Base-by-base conservation (phyloP, 306 rosid species). In the Trichosanthes truncata region DNA sequence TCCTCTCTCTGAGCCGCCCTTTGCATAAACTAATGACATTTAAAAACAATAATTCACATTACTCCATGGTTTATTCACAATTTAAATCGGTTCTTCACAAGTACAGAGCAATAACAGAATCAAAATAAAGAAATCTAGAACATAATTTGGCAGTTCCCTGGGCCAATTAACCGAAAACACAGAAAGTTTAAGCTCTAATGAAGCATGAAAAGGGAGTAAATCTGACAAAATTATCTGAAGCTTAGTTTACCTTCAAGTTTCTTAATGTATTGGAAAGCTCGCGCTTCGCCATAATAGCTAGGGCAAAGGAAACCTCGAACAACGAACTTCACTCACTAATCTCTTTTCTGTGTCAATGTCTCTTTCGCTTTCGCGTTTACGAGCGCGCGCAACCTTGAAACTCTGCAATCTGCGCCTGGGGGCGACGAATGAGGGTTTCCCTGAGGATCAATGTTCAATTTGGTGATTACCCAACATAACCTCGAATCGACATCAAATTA, bases 11-110 rank as follows among this genome's bases (percentile, higher is more conserved):
- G 84, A 55, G 90, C 80, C 21, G 93, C 96, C 80, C 93, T 92
- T 89, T 93, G 98, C 98, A 93, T 93, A 82, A 93, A 93, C 98
- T 92, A 41, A 18, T 36, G 14, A 62, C 80, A 60, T 59, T 69
- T 3, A 45, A 7, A 51, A 10, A 23, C 7, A 43, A 45, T 14
- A 71, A 43, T 12, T 36, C 48, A 7, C 35, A 46, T 21, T 14
- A 72, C 41, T 46, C 40, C 59, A 77, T 41, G 41, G 78, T 7
- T 46, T 21, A 43, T 26, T 18, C 38, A 43, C 71, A 45, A 17
- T 23, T 77, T n/a, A 77, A 25, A 35, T 43, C 31, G 26, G 72
- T 38, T 57, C 51, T 36, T 35, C 63, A 35, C 14, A 48, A 45
- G 74, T 40, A 14, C 65, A 79, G 53, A 21, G 36, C 46, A 13